Evolutionary conservation across 192 early-diverging fungal species (phyloP).

Genomic region (Spizellomyces sp.): DNA sequence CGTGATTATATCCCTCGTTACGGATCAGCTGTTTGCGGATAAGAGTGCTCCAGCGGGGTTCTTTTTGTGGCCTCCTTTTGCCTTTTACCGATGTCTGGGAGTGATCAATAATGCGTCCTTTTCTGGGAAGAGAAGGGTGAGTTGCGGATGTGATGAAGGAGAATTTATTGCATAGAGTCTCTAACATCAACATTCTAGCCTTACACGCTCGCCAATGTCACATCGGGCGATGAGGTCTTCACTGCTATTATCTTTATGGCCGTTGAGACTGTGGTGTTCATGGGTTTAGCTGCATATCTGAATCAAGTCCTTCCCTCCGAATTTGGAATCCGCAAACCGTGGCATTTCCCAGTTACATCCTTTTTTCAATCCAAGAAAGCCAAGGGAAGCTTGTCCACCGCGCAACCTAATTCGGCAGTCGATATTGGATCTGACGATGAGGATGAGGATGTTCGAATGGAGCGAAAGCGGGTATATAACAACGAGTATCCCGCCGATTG

Average conservation of each 20-base stretch:
- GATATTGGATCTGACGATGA: slow-evolving; percentile 50
- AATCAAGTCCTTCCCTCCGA: slow-evolving; percentile 60
- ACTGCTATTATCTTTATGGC: slow-evolving; percentile 59
- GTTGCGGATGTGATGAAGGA: slow-evolving; percentile 2
- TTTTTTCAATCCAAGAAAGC: slow-evolving; percentile 22
- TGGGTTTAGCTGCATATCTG: slow-evolving; percentile 42
- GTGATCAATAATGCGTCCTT: slow-evolving; percentile 57
- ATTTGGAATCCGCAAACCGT: slow-evolving; percentile 64
- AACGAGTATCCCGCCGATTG: slow-evolving; percentile 41
- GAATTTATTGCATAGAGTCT: neutral
- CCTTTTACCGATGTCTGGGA: slow-evolving; percentile 66
- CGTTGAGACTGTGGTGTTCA: slow-evolving; percentile 53
- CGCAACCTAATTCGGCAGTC: slow-evolving; percentile 45
- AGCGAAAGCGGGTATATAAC: slow-evolving; percentile 53
- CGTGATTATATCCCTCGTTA: slow-evolving; percentile 63
- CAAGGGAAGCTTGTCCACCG: neutral
- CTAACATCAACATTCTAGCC: slow-evolving; percentile 24
- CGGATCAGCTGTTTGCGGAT: slow-evolving; percentile 44
- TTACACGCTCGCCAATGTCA: slow-evolving; percentile 57
- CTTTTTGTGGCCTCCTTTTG: slow-evolving; percentile 78
- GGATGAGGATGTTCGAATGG: slow-evolving; percentile 65
- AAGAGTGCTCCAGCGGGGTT: slow-evolving; percentile 38
- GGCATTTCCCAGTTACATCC: slow-evolving; percentile 61
- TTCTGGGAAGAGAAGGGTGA: slow-evolving; percentile 2
- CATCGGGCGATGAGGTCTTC: slow-evolving; percentile 56